phyloP scores from a whole-genome alignment of 768 basidiomycete species.

The Leccinellum albellum region DNA sequence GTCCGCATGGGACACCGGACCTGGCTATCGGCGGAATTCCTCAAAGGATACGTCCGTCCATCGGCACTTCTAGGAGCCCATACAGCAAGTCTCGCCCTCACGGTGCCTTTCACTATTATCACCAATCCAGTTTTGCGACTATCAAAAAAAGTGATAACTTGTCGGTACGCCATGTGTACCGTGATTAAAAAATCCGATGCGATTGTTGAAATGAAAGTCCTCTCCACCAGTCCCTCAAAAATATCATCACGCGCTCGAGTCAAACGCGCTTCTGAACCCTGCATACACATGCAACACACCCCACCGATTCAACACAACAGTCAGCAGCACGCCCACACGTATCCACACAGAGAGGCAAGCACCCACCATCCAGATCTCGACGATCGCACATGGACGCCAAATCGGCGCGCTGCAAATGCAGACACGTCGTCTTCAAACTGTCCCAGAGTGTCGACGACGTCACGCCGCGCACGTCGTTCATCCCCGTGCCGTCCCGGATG shows the following conservation, averaged over 20 bases:
- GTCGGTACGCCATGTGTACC: neutral
- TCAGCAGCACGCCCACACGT: neutral
- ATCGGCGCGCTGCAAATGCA: slow-evolving; percentile 78
- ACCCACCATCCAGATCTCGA: slow-evolving; percentile 64
- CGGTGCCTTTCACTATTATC: neutral
- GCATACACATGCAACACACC: neutral
- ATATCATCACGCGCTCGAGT: neutral
- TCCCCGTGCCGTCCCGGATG: slow-evolving; percentile 41
- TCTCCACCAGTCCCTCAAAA: neutral
- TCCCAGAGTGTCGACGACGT: slow-evolving; percentile 84
- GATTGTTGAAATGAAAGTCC: neutral
- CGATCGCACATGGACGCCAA: slow-evolving; percentile 69
- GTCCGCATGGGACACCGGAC: too few species aligned
- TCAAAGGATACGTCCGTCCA: too few species aligned
- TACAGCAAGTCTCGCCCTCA: neutral
- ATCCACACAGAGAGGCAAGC: neutral
- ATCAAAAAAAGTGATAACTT: too few species aligned
- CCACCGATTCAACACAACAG: neutral
- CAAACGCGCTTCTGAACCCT: slow-evolving; percentile 18
- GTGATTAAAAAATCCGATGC: neutral
- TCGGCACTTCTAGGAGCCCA: too few species aligned
- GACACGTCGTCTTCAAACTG: slow-evolving; percentile 75
- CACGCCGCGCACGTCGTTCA: slow-evolving; percentile 61
- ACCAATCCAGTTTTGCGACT: too few species aligned
- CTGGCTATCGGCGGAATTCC: too few species aligned